A percentile compares a stretch with the other conserved stretches of the same genome.
phyloP scores from a whole-genome alignment of 805 yeast genomes.

The Candida adriatica region DNA sequence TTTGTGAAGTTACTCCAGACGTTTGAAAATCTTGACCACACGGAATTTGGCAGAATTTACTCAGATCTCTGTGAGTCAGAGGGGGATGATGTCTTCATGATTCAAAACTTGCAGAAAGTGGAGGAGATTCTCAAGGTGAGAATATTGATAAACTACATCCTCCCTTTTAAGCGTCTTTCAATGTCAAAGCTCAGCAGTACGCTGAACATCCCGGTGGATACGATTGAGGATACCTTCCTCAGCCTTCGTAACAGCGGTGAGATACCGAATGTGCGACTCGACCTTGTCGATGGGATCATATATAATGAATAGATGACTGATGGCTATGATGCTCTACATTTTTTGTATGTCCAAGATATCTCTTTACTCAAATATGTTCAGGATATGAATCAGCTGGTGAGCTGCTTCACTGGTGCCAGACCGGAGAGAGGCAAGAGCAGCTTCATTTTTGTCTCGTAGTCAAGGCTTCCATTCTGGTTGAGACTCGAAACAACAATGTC shows the following conservation, averaged over 20 bases:
- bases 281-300: conserved; percentile 21
- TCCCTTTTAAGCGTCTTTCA: conserved; percentile 22
- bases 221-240: conserved; percentile 21
- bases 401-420: conserved; percentile 20
- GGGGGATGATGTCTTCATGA: conserved; percentile 14
- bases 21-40: conserved; percentile 18
- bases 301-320: conserved; percentile 19
- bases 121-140: conserved; percentile 16
- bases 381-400: conserved; percentile 7
- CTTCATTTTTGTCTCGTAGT: conserved; percentile 18
- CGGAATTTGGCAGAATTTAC: conserved; percentile 11
- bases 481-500: conserved; percentile 20
- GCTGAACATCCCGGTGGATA: conserved; percentile 13
- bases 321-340: neutral
- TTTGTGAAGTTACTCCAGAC: conserved; percentile 16
- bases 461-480: conserved; percentile 20
- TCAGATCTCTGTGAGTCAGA: conserved; percentile 7
- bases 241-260: conserved; percentile 18
- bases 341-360: neutral
- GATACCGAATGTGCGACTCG: conserved; percentile 17
- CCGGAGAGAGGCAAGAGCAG: conserved; percentile 24
- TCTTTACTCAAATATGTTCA: neutral
- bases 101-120: conserved; percentile 15
- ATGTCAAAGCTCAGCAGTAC: conserved; percentile 13
- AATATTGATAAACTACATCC: conserved; percentile 22